phyloP scores from a whole-genome alignment of 306 rosid species.

The Morella rubra region DNA sequence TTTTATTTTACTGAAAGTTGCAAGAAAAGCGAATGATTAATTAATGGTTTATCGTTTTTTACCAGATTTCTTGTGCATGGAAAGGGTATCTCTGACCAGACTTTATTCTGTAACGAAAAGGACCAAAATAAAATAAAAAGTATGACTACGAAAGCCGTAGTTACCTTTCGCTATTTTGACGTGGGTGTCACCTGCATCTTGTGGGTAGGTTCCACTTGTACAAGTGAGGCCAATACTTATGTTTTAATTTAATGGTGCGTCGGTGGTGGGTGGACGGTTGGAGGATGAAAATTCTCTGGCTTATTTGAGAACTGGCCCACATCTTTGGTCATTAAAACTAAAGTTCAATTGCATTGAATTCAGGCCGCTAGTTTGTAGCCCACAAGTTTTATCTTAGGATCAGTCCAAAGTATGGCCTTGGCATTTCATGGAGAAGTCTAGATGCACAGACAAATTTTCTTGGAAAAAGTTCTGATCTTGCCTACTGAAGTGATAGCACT shows the following conservation, averaged over 20 bases:
- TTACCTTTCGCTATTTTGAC: neutral
- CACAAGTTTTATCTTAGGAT: neutral
- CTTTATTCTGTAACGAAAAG: neutral
- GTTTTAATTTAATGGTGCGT: slow-evolving; percentile 3
- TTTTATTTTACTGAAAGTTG: slow-evolving; percentile 10
- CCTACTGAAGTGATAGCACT: neutral
- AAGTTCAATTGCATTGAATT: neutral
- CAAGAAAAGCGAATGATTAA: neutral
- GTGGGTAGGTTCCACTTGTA: neutral
- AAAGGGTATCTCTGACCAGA: neutral
- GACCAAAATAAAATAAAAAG: neutral
- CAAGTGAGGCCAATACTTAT: neutral
- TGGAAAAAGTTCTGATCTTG: neutral
- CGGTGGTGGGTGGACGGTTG: slow-evolving; percentile 27
- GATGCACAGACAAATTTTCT: neutral
- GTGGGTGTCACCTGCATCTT: neutral
- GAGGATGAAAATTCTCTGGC: neutral
- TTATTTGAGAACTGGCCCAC: neutral
- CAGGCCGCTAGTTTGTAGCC: neutral
- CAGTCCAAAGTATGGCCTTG: neutral
- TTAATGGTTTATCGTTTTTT: neutral
- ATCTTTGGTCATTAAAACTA: neutral
- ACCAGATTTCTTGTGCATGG: neutral
- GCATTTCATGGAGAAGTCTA: neutral
- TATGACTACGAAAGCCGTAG: neutral